phyloP scores from a whole-genome alignment of 306 rosid species.

The Pueraria montana region DNA sequence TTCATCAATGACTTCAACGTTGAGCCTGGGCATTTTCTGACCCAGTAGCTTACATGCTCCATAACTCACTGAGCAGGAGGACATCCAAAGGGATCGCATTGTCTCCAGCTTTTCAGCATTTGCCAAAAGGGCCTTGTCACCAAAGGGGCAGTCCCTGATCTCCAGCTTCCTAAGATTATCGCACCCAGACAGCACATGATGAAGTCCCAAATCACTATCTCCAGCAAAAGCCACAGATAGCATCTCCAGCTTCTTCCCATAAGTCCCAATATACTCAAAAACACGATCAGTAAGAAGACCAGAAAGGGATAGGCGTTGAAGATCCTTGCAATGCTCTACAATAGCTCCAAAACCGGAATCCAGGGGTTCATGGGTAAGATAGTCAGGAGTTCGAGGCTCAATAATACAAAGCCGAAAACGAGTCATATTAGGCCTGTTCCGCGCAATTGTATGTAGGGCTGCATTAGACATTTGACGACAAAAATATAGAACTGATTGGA shows the following conservation, averaged over 20 bases:
- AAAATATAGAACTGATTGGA: constrained; percentile 87
- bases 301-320: constrained; percentile 85
- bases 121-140: constrained; percentile 96
- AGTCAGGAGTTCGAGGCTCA: constrained; percentile 83
- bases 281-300: constrained; percentile 90
- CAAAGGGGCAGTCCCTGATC: constrained; percentile 98
- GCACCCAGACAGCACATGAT: constrained; percentile 87
- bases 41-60: constrained; percentile 95
- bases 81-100: constrained; percentile 99
- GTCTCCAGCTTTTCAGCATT: constrained; percentile 99
- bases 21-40: constrained; percentile 89
- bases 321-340: constrained; percentile 93
- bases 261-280: constrained; percentile 78
- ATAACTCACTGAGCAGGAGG: constrained; percentile 90
- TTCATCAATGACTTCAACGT: constrained; percentile 96
- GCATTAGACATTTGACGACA: constrained; percentile 94
- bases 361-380: constrained; percentile 71
- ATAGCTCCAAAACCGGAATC: constrained; percentile 96
- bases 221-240: constrained; percentile 97
- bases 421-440: constrained; percentile 83
- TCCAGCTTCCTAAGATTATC: constrained; percentile 92
- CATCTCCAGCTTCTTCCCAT: constrained; percentile 94
- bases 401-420: constrained; percentile 89
- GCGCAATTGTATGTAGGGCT: constrained; percentile 85
- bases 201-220: constrained; percentile 89